These are phyloP conservation scores for Xylariomycetidae sp. DNA, from an alignment of 2,329 filamentous ascomycete genomes.

Conservation along the genomic window DNA sequence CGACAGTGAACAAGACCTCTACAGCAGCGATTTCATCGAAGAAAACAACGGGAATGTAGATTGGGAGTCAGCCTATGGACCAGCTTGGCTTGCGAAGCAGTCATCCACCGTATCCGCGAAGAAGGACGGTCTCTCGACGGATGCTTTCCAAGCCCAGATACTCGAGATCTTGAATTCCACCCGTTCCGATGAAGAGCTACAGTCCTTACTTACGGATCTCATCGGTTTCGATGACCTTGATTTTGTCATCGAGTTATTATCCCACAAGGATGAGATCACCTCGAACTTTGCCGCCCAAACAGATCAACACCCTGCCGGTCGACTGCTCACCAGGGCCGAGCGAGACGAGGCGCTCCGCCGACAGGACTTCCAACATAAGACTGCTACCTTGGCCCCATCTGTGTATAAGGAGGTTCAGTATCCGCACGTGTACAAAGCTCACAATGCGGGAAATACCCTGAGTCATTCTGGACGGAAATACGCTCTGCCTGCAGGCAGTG, in stretches of 20 bases:
- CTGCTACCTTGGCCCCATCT: slow-evolving; percentile 63
- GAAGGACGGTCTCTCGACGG: slow-evolving; percentile 62
- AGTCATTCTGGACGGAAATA: slow-evolving; percentile 79
- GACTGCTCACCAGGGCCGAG: slow-evolving; percentile 70
- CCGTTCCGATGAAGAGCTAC: slow-evolving; percentile 77
- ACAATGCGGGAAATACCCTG: slow-evolving; percentile 81
- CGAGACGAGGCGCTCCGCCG: slow-evolving; percentile 72
- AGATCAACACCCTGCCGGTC: slow-evolving; percentile 33
- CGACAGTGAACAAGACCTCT: slow-evolving; percentile 61
- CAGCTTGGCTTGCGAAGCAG: slow-evolving; percentile 66
- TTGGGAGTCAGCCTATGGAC: slow-evolving; percentile 43
- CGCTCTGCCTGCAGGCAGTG: slow-evolving; percentile 70
- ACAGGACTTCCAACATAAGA: slow-evolving; percentile 81
- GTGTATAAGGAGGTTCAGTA: slow-evolving; percentile 72
- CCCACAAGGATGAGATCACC: slow-evolving; percentile 66
- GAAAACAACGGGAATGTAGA: slow-evolving; percentile 27
- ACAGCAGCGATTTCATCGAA: slow-evolving; percentile 62
- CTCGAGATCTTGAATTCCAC: slow-evolving; percentile 65
- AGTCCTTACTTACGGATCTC: slow-evolving; percentile 83
- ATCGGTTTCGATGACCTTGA: slow-evolving; percentile 92
- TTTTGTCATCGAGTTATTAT: slow-evolving; percentile 85
- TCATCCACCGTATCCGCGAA: slow-evolving; percentile 62
- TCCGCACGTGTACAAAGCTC: slow-evolving; percentile 85
- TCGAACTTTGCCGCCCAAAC: slow-evolving; percentile 34
- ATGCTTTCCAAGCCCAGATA: slow-evolving; percentile 74